Evolutionary conservation across 1,284 basidiomycete genomes (phyloP), one percentile per base, ranked within the genome.

Genomic region (Ceratobasidium sp.): DNA sequence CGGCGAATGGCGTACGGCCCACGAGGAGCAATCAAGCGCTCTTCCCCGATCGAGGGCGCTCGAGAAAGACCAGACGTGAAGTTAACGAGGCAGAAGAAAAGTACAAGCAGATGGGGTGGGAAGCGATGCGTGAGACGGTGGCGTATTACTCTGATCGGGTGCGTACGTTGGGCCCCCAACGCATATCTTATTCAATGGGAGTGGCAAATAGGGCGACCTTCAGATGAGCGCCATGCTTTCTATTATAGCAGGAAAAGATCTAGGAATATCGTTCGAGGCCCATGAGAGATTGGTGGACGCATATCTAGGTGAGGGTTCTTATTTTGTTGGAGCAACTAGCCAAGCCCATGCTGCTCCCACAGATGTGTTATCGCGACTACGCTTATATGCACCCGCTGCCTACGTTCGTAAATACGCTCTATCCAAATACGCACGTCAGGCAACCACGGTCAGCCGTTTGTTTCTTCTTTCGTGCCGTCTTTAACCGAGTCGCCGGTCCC

Each of bases 171-270:
- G 10, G 33, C n/a, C 10, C 41, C 30, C 30, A 6, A 38, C 16
- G 33, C 35, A 52, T 12, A 18, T 41, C 14, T 2, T 69, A 48
- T n/a, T 18, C 35, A 44, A 46, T 30, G 14, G 66, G 1, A 8
- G 33, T 10, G 16, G 10, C 12, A 10, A 14, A 65, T 60, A 93
- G 92, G 93, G 93, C 4, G 90, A 94, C 80, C 85, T 94, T 0
- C 93, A 94, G 81, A 92, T 90, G 87, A 94, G 93, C 83, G 89
- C 92, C 2, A 89, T 92, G 87, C 81, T 94, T 23, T 86, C 89
- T 2, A 82, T 92, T 1, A 84, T 94, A 30, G 91, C 89, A 12
- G 84, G 87, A 0, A 80, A 85, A 59, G 91, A 94, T 81, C 84
- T 94, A 41, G 81, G 82, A 27, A 83, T 94, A 12, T 35, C 60